Evolutionary conservation across 805 yeast genomes (phyloP), one percentile per base, ranked within the genome.

Genomic region (Phaffomyces opuntiae): DNA sequence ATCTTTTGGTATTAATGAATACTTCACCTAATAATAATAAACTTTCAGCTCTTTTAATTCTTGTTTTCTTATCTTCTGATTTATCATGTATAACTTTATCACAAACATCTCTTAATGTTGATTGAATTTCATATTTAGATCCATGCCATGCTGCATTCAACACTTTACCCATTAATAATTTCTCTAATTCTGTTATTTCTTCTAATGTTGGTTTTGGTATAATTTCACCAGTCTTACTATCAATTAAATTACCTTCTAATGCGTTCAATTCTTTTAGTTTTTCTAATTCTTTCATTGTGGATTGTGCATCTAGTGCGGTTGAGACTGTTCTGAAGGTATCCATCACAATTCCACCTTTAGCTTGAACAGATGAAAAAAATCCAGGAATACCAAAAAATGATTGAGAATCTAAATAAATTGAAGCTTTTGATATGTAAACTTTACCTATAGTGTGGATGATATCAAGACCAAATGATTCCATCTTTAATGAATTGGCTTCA

Each of bases 141-240:
- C 91, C 88, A 12, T 80, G 79, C 95, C 95, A 86, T 9, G 93
- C 93, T 3, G 90, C 91, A 9, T 86, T 83, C 33, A 86, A 66
- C 17, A 85, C 86, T 61, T 85, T 86, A 19, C 91, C 93, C 72
- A 84, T 80, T 52, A 86, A 65, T 31, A 81, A 70, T 60, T 83
- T 81, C 57, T 85, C 91, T 70, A 81, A 74, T 49, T 81, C 83
- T 3, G 87, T 87, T 24, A 80, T 50, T 45, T 80, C 83, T 52
- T 80, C 86, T 3, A 71, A 70, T 1, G 83, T 63, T n/a, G 75
- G 75, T 49, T 80, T 84, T 3, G 79, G 78, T 14, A 78, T 61
- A 36, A 72, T 79, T 46, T 77, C 78, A 2, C 78, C 75, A 5
- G 77, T 53, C 42, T 66, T 62, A 50, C 69, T 70, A 43, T 77